Percentiles rank a stretch among this genome's conserved stretches.
phyloP scores from a whole-genome alignment of 2,329 filamentous ascomycete genomes.

The Pyricularia sp. region DNA sequence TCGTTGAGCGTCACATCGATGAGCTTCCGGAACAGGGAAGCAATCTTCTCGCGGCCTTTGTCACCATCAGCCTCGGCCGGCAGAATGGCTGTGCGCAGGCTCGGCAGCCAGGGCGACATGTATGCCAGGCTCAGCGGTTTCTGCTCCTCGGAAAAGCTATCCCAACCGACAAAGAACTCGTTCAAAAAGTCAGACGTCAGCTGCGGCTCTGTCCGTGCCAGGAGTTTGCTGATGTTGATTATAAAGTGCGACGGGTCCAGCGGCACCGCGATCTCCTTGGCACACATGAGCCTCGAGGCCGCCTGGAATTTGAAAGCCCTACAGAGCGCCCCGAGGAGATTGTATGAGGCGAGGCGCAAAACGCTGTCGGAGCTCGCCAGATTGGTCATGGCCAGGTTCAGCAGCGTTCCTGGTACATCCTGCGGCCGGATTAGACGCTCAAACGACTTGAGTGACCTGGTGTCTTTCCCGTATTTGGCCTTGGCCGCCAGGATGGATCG shows the following conservation, averaged over 20 bases:
- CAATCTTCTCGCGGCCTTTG: slow-evolving; percentile 56
- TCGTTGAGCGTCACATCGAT: slow-evolving; percentile 57
- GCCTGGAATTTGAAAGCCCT: slow-evolving; percentile 58
- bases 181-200: slow-evolving; percentile 60
- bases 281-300: slow-evolving; percentile 50
- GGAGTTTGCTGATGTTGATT: slow-evolving; percentile 53
- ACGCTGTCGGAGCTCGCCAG: slow-evolving; percentile 51
- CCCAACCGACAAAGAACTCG: slow-evolving; percentile 67
- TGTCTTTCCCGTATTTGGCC: slow-evolving; percentile 55
- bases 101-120: slow-evolving; percentile 60
- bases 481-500: slow-evolving; percentile 55
- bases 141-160: slow-evolving; percentile 58
- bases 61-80: slow-evolving; percentile 52
- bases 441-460: slow-evolving; percentile 47
- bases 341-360: slow-evolving; percentile 56
- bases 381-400: slow-evolving; percentile 60
- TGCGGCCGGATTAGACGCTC: slow-evolving; percentile 60
- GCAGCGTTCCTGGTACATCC: slow-evolving; percentile 59
- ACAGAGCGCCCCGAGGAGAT: slow-evolving; percentile 56
- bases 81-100: slow-evolving; percentile 50
- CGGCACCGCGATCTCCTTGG: slow-evolving; percentile 51
- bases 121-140: slow-evolving; percentile 58
- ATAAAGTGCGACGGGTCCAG: slow-evolving; percentile 55
- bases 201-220: slow-evolving; percentile 55
- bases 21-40: slow-evolving; percentile 53